A percentile compares a stretch with the other conserved stretches of the same genome.
phyloP scores from a whole-genome alignment of 2,329 filamentous ascomycete genomes.

The Fusarium brevicatenulatum region DNA sequence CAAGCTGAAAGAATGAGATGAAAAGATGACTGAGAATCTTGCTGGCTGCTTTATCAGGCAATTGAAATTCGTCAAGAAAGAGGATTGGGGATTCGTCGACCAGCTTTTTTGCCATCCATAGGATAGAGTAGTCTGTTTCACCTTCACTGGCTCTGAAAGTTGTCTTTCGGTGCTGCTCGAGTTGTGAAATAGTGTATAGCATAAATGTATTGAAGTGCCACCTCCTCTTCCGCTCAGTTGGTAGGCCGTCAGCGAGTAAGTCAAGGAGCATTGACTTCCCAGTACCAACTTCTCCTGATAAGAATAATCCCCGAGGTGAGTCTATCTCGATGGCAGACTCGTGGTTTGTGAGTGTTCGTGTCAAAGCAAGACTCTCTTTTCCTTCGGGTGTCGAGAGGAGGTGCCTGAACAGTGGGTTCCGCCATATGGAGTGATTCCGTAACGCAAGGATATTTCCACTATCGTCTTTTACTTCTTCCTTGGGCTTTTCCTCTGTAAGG shows the following conservation, averaged over 20 bases:
- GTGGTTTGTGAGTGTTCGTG: conserved; percentile 73
- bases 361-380: conserved; percentile 71
- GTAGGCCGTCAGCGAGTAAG: conserved; percentile 80
- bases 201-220: conserved; percentile 92
- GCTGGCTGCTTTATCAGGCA: conserved; percentile 79
- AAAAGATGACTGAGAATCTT: conserved; percentile 84
- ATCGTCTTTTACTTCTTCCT: conserved; percentile 43
- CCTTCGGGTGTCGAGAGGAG: conserved; percentile 67
- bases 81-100: conserved; percentile 79
- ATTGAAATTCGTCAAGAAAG: conserved; percentile 85
- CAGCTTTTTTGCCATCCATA: conserved; percentile 80
- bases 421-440: conserved; percentile 64
- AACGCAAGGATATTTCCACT: conserved; percentile 56
- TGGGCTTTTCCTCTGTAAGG: conserved; percentile 50
- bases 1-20: conserved; percentile 82
- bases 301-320: conserved; percentile 78
- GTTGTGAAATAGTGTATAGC: conserved; percentile 77
- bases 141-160: conserved; percentile 28
- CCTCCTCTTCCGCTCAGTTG: conserved; percentile 75
- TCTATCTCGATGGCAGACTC: conserved; percentile 77
- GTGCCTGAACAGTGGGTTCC: conserved; percentile 67
- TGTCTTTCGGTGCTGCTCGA: conserved; percentile 71
- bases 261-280: conserved; percentile 90
- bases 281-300: conserved; percentile 84
- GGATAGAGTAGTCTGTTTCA: conserved; percentile 69